A percentile compares a stretch with the other conserved stretches of the same genome.
Evolutionary conservation across 805 yeast species (phyloP).

Genomic region (Candida gorgasii): DNA sequence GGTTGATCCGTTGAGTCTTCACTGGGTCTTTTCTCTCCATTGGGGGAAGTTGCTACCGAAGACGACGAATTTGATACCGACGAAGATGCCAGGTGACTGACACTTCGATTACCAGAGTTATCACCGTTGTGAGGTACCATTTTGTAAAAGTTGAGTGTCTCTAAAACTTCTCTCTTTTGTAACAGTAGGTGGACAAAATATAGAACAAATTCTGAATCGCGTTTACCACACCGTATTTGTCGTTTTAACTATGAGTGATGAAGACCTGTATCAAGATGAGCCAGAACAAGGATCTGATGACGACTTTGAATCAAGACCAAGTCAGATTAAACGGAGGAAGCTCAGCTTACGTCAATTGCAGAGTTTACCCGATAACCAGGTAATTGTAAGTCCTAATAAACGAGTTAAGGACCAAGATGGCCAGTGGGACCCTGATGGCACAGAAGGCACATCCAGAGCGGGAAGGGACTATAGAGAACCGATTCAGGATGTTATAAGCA

Average conservation of each 20-base stretch:
- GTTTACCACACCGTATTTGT: neutral
- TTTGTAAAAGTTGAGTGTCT: neutral
- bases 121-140: constrained; percentile 3
- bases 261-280: neutral
- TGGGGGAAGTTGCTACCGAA: too few species aligned
- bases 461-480: too few species aligned
- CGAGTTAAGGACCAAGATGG: neutral
- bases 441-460: neutral
- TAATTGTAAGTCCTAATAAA: neutral
- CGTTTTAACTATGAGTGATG: neutral
- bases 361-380: constrained; percentile 1
- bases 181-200: constrained; percentile 2
- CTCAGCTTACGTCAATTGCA: neutral
- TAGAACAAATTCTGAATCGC: too few species aligned
- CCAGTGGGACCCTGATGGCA: neutral
- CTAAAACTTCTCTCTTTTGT: neutral
- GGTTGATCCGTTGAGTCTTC: constrained; percentile 4
- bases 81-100: neutral
- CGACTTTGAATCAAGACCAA: neutral
- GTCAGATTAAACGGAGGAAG: neutral
- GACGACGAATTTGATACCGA: neutral
- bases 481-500: constrained; percentile 7
- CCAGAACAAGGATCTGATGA: neutral
- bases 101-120: neutral
- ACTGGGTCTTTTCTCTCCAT: constrained; percentile 1